These are phyloP conservation scores for Spatholobus suberectus DNA, from an alignment of 306 rosid species.

Conservation along the genomic window DNA sequence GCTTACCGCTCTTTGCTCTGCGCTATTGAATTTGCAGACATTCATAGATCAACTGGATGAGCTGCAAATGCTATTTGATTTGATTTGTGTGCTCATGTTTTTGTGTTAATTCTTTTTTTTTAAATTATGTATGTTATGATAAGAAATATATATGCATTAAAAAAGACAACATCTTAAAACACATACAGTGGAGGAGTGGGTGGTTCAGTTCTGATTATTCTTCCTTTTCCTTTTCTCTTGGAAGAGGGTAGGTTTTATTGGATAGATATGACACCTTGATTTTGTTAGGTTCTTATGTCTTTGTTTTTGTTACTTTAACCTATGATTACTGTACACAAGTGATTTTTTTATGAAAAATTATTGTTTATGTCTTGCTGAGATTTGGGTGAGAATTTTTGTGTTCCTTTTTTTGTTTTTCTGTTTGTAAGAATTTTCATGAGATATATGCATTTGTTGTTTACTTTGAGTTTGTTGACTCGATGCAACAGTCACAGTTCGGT, in stretches of 20 bases:
- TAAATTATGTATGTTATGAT: not conserved
- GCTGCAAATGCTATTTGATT: not conserved
- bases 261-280: not conserved
- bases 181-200: not conserved
- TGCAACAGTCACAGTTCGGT: slow-evolving; percentile 30
- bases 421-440: not conserved
- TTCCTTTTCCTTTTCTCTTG: not conserved
- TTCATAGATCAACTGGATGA: not conserved
- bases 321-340: not conserved
- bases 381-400: not conserved
- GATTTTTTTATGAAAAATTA: not conserved
- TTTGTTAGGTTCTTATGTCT: not conserved
- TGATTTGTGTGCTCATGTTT: not conserved
- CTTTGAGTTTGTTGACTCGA: slow-evolving; percentile 20
- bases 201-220: not conserved
- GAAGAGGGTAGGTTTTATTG: not conserved
- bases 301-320: not conserved
- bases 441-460: not conserved
- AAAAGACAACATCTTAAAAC: not conserved
- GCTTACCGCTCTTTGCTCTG: no score
- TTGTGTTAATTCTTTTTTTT: not conserved
- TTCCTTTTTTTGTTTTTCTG: not conserved
- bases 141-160: not conserved
- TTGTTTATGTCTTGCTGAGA: not conserved
- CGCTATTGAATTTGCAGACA: not conserved